phyloP scores from a whole-genome alignment of 148 eudicot genomes.

The Rhododendron simsii region DNA sequence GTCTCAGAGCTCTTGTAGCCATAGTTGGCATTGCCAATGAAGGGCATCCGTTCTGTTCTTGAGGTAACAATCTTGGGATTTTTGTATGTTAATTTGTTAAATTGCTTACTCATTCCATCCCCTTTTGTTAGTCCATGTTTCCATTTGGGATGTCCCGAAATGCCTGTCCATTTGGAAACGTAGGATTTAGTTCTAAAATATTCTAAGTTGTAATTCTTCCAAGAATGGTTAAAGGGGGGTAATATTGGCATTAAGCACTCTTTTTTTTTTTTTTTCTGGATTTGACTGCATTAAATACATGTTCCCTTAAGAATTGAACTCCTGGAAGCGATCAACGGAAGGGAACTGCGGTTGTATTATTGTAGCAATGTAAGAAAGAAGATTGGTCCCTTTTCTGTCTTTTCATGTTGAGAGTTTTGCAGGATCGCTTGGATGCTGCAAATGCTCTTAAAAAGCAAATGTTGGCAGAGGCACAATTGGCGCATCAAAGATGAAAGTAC shows the following conservation, averaged over 20 bases:
- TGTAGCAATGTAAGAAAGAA: neutral
- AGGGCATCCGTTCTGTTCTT: slow-evolving; percentile 47
- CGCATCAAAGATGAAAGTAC: slow-evolving; percentile 44
- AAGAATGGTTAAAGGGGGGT: neutral
- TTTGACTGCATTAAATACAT: neutral
- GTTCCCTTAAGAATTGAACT: neutral
- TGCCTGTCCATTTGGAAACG: neutral
- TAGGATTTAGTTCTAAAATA: neutral
- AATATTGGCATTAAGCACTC: neutral
- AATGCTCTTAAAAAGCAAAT: slow-evolving; percentile 57
- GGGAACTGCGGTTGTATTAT: neutral
- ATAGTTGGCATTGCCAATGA: slow-evolving; percentile 53
- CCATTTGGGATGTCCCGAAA: neutral
- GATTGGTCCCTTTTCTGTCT: neutral
- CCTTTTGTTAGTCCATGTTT: neutral
- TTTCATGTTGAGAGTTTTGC: slow-evolving; percentile 17
- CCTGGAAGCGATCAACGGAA: neutral
- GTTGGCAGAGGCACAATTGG: slow-evolving; percentile 53
- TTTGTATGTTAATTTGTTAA: neutral
- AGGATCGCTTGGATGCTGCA: slow-evolving; percentile 60
- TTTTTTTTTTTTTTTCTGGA: neutral
- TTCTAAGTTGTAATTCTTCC: neutral
- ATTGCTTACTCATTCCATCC: neutral
- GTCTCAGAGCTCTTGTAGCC: slow-evolving; percentile 48
- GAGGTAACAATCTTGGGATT: slow-evolving; percentile 30